Conservation (phyloP, 495 filamentous ascomycete genomes). For the Polyplosphaeria fusca region DNA sequence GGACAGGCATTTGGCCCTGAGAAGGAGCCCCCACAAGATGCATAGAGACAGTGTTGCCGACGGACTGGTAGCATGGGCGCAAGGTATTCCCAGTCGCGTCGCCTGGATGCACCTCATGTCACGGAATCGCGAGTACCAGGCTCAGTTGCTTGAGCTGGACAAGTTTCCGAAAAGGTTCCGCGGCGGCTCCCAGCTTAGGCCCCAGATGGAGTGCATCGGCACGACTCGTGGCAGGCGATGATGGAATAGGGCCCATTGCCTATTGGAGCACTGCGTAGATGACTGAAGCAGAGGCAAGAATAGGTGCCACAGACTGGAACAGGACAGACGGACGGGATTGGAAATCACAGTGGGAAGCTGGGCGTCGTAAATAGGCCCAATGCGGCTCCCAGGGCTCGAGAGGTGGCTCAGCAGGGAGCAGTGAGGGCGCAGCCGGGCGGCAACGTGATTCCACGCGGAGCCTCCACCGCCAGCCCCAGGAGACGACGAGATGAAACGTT, state of each 20-base stretch:
- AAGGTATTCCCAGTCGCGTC: not conserved
- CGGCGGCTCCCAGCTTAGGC: not conserved
- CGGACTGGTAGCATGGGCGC: not conserved
- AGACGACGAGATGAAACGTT: conserved; percentile 2
- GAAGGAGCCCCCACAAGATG: not conserved
- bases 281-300: not conserved
- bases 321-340: not conserved
- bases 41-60: not conserved
- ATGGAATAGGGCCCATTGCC: not conserved
- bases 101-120: not conserved
- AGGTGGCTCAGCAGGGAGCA: conserved; percentile 1
- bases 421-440: conserved; percentile 21
- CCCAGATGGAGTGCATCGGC: not conserved
- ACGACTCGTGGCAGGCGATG: not conserved
- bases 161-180: not conserved
- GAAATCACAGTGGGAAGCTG: not conserved
- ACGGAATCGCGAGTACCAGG: not conserved
- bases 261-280: not conserved
- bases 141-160: not conserved
- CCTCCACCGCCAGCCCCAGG: conserved; percentile 23
- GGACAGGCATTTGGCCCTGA: not conserved
- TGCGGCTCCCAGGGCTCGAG: not conserved
- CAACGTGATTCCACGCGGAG: conserved; percentile 6
- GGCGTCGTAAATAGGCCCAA: not conserved
- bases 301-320: not conserved